phyloP scores from a whole-genome alignment of 345 rosid species.

The Eucalyptus melliodora region DNA sequence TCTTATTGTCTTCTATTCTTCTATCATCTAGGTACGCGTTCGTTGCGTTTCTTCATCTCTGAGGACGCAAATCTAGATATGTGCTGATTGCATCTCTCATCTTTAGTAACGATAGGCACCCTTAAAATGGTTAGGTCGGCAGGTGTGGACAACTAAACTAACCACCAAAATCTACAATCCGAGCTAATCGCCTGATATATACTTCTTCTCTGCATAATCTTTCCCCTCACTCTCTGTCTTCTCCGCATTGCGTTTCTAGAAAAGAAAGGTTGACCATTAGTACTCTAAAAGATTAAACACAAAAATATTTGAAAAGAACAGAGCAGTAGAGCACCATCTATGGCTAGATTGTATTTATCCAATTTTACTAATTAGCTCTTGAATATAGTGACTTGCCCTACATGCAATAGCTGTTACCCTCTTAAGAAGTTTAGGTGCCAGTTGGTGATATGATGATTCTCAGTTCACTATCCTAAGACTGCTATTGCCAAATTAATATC shows the following conservation, averaged over 20 bases:
- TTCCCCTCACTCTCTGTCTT: conserved; percentile 10
- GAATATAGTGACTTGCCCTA: not conserved
- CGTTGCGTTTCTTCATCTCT: not conserved
- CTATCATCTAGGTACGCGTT: not conserved
- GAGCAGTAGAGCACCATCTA: not conserved
- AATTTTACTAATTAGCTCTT: not conserved
- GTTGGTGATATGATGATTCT: not conserved
- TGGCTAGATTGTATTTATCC: not conserved
- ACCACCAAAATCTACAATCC: not conserved
- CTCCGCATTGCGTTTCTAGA: conserved; percentile 8
- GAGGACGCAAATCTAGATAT: not conserved
- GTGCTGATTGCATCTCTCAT: not conserved
- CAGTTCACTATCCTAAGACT: not conserved
- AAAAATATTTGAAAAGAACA: not conserved
- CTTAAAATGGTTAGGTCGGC: not conserved
- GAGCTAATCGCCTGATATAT: not conserved
- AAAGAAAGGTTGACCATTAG: not conserved
- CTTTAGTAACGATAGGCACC: not conserved
- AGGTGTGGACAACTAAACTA: not conserved
- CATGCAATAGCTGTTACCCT: not conserved
- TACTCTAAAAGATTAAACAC: not conserved
- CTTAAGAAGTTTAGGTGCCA: not conserved
- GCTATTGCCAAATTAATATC: not conserved
- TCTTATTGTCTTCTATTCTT: not conserved
- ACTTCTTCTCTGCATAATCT: conserved; percentile 7